A percentile compares a stretch with the other conserved stretches of the same genome.
These are phyloP conservation scores for Dichotomopilus funicola DNA, from an alignment of 2,329 filamentous ascomycete genomes.

Conservation along the genomic window DNA sequence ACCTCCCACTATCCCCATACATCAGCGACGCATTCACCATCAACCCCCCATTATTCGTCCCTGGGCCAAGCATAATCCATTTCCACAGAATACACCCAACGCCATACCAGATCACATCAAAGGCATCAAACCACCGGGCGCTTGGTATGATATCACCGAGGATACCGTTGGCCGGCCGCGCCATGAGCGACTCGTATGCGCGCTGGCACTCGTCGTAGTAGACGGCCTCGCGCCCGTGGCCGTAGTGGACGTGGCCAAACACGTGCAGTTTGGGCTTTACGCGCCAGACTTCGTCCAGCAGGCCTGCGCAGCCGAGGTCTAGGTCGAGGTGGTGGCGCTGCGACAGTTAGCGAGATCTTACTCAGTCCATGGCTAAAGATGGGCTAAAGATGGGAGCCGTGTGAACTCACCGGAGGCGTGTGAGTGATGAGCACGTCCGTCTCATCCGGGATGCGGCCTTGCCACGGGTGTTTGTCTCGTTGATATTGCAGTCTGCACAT, in stretches of 20 bases:
- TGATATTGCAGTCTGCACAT: conserved; percentile 64
- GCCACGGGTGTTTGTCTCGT: conserved; percentile 61
- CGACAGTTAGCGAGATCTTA: background rate
- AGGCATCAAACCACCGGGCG: conserved; percentile 40
- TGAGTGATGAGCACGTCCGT: conserved; percentile 79
- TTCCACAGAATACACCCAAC: conserved; percentile 46
- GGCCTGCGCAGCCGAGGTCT: conserved; percentile 59
- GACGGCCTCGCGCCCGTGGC: conserved; percentile 60
- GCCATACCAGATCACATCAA: conserved; percentile 40
- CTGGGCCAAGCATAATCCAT: conserved; percentile 49
- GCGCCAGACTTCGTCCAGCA: conserved; percentile 67
- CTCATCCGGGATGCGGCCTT: conserved; percentile 60
- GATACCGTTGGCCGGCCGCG: conserved; percentile 35
- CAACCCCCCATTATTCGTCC: conserved; percentile 42
- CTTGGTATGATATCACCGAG: conserved; percentile 42
- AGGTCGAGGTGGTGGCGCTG: conserved; percentile 63
- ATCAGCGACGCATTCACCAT: conserved; percentile 55
- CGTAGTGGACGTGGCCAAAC: conserved; percentile 80
- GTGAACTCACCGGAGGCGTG: conserved; percentile 55
- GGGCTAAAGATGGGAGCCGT: background rate
- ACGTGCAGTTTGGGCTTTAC: conserved; percentile 70
- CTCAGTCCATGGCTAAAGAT: background rate
- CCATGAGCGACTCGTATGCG: conserved; percentile 61
- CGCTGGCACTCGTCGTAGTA: conserved; percentile 70
- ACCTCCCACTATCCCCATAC: conserved; percentile 44